Evolutionary conservation across 148 eudicot species (phyloP).

Genomic region (Nyssa sinensis): DNA sequence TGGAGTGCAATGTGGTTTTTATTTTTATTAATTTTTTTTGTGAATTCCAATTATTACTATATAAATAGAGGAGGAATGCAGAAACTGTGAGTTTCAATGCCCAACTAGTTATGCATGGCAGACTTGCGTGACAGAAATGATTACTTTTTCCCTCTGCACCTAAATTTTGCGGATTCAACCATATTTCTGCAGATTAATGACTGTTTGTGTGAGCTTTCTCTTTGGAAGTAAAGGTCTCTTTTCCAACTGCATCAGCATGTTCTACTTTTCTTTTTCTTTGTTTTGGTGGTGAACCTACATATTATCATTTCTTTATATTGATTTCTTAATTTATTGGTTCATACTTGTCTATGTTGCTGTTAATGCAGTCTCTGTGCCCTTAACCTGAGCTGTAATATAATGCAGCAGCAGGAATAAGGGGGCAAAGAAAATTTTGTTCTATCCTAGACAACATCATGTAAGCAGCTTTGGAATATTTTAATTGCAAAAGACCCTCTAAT

Average conservation of each 20-base stretch:
- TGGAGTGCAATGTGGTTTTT: not conserved
- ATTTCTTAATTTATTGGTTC: constrained; percentile 1
- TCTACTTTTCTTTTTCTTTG: not conserved
- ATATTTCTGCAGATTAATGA: not conserved
- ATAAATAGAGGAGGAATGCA: not conserved
- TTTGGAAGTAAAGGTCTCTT: not conserved
- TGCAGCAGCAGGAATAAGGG: constrained; percentile 49
- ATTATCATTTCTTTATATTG: not conserved
- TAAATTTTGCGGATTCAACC: not conserved
- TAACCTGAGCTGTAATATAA: constrained; percentile 14
- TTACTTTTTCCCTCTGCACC: not conserved
- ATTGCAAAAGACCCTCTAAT: not conserved
- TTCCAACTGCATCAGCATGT: not conserved
- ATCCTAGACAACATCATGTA: constrained; percentile 81
- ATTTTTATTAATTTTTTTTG: too few species aligned
- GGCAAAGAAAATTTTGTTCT: constrained; percentile 62
- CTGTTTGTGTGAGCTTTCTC: not conserved
- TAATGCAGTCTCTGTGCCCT: not conserved
- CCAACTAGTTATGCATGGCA: not conserved
- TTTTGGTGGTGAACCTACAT: constrained; percentile 5
- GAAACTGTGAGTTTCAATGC: not conserved
- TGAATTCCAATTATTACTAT: not conserved
- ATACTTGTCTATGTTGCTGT: not conserved
- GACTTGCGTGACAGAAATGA: not conserved
- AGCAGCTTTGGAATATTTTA: constrained; percentile 20